Evolutionary conservation across 139 green algal species (phyloP).

Genomic region (Dunaliella sp.): DNA sequence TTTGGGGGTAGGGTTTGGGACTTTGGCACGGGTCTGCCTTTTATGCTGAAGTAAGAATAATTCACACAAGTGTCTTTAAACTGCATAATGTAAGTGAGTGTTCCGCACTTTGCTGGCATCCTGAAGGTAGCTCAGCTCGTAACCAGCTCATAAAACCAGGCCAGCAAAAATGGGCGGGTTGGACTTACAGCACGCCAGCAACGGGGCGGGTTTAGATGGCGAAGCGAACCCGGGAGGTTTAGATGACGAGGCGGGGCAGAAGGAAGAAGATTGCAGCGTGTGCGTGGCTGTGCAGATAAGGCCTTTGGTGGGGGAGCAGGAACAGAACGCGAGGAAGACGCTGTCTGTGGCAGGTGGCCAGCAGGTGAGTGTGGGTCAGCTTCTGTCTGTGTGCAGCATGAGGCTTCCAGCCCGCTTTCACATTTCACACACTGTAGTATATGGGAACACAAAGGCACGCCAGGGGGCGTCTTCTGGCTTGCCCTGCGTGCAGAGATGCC

Average conservation of each 20-base stretch:
- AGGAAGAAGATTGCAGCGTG: conserved; percentile 25
- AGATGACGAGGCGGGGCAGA: not conserved
- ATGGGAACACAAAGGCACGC: no score
- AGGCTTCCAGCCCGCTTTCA: not conserved
- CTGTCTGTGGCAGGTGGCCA: conserved; percentile 63
- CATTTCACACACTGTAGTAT: not conserved
- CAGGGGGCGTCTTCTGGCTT: no score
- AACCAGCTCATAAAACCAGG: no score
- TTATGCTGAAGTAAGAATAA: not conserved
- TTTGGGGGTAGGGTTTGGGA: no score
- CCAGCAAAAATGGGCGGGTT: no score
- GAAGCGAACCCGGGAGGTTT: not conserved
- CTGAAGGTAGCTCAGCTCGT: no score
- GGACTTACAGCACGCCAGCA: not conserved
- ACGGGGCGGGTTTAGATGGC: not conserved
- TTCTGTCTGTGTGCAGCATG: not conserved
- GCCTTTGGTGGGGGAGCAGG: conserved; percentile 77
- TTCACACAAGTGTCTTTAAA: not conserved
- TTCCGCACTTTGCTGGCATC: not conserved
- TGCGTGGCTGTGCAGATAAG: conserved; percentile 85
- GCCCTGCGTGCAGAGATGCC: no score
- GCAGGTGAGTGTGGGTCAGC: not conserved
- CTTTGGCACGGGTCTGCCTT: not conserved
- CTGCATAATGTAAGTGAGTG: not conserved
- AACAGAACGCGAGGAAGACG: conserved; percentile 64